Conservation (phyloP, 2,329 filamentous ascomycete species). For the Mariannaea elegans region DNA sequence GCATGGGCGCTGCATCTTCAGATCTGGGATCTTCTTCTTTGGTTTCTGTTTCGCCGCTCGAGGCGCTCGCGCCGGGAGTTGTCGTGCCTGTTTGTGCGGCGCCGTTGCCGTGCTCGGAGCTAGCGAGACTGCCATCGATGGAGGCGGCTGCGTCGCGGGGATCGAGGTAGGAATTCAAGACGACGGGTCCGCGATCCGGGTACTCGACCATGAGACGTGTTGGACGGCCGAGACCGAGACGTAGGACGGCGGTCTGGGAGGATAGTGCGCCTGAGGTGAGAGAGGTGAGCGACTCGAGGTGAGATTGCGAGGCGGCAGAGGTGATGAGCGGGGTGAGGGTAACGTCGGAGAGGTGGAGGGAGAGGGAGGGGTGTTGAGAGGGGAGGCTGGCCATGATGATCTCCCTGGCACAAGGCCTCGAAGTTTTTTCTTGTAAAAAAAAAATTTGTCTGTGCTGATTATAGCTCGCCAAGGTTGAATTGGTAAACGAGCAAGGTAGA, state of each 20-base stretch:
- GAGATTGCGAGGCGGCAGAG: slow-evolving; percentile 55
- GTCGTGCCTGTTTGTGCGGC: slow-evolving; percentile 16
- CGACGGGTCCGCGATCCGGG: slow-evolving; percentile 51
- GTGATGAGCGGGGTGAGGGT: slow-evolving; percentile 66
- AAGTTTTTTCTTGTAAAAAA: not conserved
- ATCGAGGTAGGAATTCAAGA: slow-evolving; percentile 58
- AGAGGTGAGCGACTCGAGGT: slow-evolving; percentile 59
- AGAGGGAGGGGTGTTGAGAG: slow-evolving; percentile 59
- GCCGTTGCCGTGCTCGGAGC: slow-evolving; percentile 21
- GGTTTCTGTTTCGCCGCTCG: slow-evolving; percentile 16
- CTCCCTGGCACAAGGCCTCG: slow-evolving; percentile 11
- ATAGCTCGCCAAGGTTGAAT: slow-evolving; percentile 4
- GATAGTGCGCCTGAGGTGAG: slow-evolving; percentile 63
- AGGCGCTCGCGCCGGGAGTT: slow-evolving; percentile 20
- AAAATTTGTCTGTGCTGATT: not conserved
- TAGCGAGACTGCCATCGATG: slow-evolving; percentile 19
- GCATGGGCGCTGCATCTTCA: slow-evolving; percentile 57
- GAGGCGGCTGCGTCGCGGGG: slow-evolving; percentile 41
- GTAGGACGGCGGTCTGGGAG: slow-evolving; percentile 61
- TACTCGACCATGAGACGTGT: slow-evolving; percentile 69
- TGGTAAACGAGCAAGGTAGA: not conserved
- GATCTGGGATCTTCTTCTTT: slow-evolving; percentile 30
- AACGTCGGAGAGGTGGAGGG: slow-evolving; percentile 66
- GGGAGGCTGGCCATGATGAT: slow-evolving; percentile 51
- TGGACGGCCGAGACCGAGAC: slow-evolving; percentile 62